These are phyloP conservation scores for Penicillium nucicola DNA, from an alignment of 495 filamentous ascomycete species.

Conservation along the genomic window DNA sequence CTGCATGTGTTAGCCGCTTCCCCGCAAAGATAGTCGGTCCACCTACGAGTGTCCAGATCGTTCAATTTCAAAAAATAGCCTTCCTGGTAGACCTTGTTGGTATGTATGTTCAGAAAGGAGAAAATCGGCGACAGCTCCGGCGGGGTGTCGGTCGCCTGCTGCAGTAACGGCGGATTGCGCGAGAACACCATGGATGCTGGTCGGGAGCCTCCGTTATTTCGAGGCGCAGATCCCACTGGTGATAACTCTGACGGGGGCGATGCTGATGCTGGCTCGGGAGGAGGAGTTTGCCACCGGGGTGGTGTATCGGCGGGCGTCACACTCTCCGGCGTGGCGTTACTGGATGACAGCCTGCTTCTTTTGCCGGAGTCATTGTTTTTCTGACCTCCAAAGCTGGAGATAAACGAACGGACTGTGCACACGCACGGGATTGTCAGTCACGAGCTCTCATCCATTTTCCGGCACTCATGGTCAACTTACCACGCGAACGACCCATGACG, in stretches of 20 bases:
- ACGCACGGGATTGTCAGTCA: slow-evolving; percentile 31
- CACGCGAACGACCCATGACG: slow-evolving; percentile 44
- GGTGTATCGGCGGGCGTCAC: slow-evolving; percentile 23
- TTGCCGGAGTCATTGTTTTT: slow-evolving; percentile 28
- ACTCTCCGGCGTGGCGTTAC: slow-evolving; percentile 5
- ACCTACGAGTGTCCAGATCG: slow-evolving; percentile 84
- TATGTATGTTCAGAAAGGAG: slow-evolving; percentile 88
- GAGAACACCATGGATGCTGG: slow-evolving; percentile 68
- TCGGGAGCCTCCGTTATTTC: slow-evolving; percentile 44
- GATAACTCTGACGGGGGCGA: slow-evolving; percentile 31
- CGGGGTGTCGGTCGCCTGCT: slow-evolving; percentile 77
- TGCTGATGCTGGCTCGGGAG: slow-evolving; percentile 36
- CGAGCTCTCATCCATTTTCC: slow-evolving; percentile 2
- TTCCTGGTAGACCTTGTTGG: slow-evolving; percentile 95
- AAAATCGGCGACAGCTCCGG: slow-evolving; percentile 95
- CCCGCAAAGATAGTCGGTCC: background rate
- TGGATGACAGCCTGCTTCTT: slow-evolving; percentile 30
- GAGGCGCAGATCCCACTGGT: slow-evolving; percentile 20
- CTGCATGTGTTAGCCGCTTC: slow-evolving; percentile 42
- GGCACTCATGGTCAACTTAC: slow-evolving; percentile 28
- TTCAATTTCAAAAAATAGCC: slow-evolving; percentile 96
- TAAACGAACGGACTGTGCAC: slow-evolving; percentile 58
- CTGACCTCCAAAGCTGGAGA: slow-evolving; percentile 53
- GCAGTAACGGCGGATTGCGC: slow-evolving; percentile 84
- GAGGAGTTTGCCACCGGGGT: slow-evolving; percentile 34